Percentiles rank a stretch among this genome's conserved stretches.
These are phyloP conservation scores for Syzygium oleosum DNA, from an alignment of 345 rosid species.

Conservation along the genomic window DNA sequence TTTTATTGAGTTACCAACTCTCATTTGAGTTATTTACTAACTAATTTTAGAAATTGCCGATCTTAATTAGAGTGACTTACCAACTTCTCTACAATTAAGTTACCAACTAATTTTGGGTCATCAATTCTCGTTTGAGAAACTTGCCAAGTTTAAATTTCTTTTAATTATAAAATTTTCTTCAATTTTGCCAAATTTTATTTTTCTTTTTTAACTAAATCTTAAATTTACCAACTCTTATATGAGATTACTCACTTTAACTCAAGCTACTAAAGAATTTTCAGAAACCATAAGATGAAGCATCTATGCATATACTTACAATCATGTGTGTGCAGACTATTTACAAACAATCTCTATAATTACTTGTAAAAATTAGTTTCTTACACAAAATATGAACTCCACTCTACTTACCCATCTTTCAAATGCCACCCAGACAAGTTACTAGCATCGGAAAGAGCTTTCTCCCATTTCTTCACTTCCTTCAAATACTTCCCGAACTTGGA, in stretches of 20 bases:
- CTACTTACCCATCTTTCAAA: background rate
- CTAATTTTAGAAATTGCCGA: too few species aligned
- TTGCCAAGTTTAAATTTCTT: too few species aligned
- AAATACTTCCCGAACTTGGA: background rate
- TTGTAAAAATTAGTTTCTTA: too few species aligned
- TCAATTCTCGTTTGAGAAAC: too few species aligned
- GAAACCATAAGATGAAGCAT: background rate
- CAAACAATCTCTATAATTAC: background rate
- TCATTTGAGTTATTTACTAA: too few species aligned
- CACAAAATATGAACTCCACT: background rate
- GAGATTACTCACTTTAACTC: background rate
- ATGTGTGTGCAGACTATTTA: background rate
- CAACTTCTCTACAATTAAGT: too few species aligned
- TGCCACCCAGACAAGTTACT: background rate
- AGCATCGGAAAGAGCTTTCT: background rate
- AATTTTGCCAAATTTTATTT: too few species aligned
- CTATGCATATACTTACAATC: rapidly evolving
- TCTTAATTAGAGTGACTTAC: too few species aligned
- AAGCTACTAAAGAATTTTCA: background rate
- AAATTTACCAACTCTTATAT: background rate
- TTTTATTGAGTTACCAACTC: too few species aligned
- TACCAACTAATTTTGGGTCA: too few species aligned
- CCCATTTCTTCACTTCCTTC: background rate
- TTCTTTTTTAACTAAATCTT: background rate
- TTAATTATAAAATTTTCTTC: too few species aligned